Percentiles rank a stretch among this genome's conserved stretches.
Evolutionary conservation across 495 filamentous ascomycete species (phyloP).

Genomic region (Delitschia confertaspora): DNA sequence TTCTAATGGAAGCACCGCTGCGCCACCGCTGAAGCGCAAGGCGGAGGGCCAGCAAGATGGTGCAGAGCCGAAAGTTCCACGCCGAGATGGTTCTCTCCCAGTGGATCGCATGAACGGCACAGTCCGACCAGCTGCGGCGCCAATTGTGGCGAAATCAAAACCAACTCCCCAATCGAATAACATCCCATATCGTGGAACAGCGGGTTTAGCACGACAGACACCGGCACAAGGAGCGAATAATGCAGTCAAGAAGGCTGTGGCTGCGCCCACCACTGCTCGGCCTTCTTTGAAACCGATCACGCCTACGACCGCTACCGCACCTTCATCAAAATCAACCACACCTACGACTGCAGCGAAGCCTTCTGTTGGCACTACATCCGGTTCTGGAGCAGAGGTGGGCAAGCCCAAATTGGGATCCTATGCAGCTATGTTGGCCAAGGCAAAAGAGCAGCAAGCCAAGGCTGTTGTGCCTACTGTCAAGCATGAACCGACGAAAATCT

Average conservation of each 20-base stretch:
- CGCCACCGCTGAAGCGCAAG: constrained; percentile 16
- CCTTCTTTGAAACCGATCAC: constrained; percentile 2
- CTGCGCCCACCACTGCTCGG: constrained; percentile 2
- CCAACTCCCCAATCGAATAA: neutral
- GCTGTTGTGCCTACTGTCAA: constrained; percentile 36
- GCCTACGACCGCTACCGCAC: neutral
- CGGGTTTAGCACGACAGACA: constrained; percentile 8
- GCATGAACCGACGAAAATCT: constrained; percentile 39
- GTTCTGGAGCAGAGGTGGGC: neutral
- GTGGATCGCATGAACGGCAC: constrained; percentile 1
- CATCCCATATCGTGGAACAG: constrained; percentile 20
- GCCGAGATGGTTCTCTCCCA: constrained; percentile 9
- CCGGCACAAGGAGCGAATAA: neutral
- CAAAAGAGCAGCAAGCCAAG: constrained; percentile 42
- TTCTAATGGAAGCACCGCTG: constrained; percentile 2
- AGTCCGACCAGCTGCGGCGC: constrained; percentile 1
- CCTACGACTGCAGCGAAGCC: neutral
- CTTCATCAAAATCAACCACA: neutral
- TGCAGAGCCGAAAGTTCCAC: constrained; percentile 9
- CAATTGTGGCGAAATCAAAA: constrained; percentile 5
- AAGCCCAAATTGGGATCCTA: constrained; percentile 30
- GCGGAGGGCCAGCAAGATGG: constrained; percentile 11
- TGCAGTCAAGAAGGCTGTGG: neutral
- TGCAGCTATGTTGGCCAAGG: constrained; percentile 59
- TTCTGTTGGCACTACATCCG: neutral